Evolutionary conservation across 805 yeast species (phyloP), one percentile per base, ranked within the genome.

Genomic region (Groenewaldozyma tartarivorans): DNA sequence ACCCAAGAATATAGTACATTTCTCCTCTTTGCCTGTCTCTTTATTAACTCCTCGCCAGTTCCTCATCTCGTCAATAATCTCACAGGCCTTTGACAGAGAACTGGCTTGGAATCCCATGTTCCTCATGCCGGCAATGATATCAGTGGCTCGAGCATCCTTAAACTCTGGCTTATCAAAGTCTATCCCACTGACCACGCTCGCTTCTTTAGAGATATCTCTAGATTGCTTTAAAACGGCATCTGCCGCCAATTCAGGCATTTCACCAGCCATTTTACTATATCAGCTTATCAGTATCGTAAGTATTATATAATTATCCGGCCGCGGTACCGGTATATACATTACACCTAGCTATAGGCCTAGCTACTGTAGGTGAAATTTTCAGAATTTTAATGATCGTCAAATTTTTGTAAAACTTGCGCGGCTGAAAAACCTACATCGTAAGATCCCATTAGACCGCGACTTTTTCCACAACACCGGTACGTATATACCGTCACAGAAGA

Each of bases 61-160:
- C 64, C 96, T 76, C 99, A 92, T 92, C 36, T 82, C 78, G 56
- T 90, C 77, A 44, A 92, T 86, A 50, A 94, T 85, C 22, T 87
- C 95, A 60, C 96, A 87, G 2, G 96, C 96, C 51, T 77, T 71
- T 24, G 87, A 79, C 36, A 92, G 71, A 4, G 90, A 72, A 5
- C 88, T 75, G 6, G 94, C 98, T 67, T 92, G 99, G 69, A 90
- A 92, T 5, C 99, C 99, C 96, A 94, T 92, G 30, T 77, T 78
- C 53, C 69, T 78, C 98, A 94, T 92, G 24, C 90, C 75, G 26
- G 67, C 68, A 48, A 92, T 73, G 49, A 92, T 68, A 54, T 84
- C 88, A 11, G 71, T 69, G 33, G 97, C 98, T 35, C 71, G 68
- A 74, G 84, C 77, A 62, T 88, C 77, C 51, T 73, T 74, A 42